A percentile compares a stretch with the other conserved stretches of the same genome.
phyloP scores from a whole-genome alignment of 768 basidiomycete species.

The Exsudoporus frostii region DNA sequence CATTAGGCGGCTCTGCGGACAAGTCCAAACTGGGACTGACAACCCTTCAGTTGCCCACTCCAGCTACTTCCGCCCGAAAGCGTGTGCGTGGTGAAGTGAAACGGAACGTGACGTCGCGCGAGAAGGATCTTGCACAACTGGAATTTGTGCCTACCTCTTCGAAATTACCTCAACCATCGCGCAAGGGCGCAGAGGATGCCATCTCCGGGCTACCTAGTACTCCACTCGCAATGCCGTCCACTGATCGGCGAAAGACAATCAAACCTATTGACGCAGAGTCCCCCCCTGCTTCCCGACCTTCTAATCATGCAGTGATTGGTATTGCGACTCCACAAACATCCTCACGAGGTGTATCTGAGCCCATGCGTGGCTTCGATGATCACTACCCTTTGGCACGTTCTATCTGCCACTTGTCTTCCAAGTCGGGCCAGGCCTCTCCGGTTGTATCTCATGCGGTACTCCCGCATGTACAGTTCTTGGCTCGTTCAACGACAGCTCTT shows the following conservation, averaged over 20 bases:
- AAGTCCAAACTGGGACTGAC: conserved; percentile 2
- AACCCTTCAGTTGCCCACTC: conserved; percentile 23
- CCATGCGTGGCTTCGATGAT: background rate
- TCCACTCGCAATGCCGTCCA: conserved; percentile 10
- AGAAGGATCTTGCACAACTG: conserved; percentile 2
- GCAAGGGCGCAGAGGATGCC: background rate
- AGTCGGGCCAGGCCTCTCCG: background rate
- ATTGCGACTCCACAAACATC: conserved; percentile 18
- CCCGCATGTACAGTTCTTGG: background rate
- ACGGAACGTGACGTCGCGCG: background rate
- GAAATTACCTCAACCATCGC: background rate
- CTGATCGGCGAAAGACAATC: background rate
- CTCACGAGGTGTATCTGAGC: conserved; percentile 2
- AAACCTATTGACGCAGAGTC: background rate
- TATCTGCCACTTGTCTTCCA: background rate
- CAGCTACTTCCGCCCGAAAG: conserved; percentile 19
- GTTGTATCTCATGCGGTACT: background rate
- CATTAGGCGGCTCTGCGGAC: background rate
- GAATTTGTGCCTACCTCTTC: conserved; percentile 1
- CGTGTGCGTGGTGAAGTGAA: background rate
- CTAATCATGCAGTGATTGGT: background rate
- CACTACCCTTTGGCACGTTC: conserved; percentile 2
- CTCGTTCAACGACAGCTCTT: background rate
- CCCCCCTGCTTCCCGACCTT: background rate
- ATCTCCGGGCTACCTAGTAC: background rate